A percentile compares a stretch with the other conserved stretches of the same genome.
These are phyloP conservation scores for Paraglomus brasilianum DNA, from an alignment of 192 early-diverging fungal genomes.

Conservation along the genomic window DNA sequence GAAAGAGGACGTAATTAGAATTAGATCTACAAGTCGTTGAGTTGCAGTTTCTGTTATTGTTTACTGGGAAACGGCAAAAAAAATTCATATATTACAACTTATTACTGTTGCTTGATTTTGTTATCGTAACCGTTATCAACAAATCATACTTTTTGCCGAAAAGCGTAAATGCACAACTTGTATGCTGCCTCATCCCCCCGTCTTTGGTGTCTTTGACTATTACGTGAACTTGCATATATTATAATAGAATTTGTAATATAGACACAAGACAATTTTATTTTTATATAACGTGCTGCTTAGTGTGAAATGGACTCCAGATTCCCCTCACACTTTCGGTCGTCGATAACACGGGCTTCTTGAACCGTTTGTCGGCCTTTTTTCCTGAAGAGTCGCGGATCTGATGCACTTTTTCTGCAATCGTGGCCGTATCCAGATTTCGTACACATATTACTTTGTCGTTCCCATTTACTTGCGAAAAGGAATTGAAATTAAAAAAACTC, in stretches of 20 bases:
- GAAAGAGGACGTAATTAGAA: too few species aligned
- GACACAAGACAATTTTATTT: not conserved
- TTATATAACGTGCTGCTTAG: slow-evolving; percentile 64
- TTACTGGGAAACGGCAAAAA: too few species aligned
- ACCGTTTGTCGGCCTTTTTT: slow-evolving; percentile 51
- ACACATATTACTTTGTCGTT: slow-evolving; percentile 66
- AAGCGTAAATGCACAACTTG: too few species aligned
- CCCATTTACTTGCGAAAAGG: slow-evolving; percentile 48
- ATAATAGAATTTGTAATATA: not conserved
- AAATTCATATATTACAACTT: too few species aligned
- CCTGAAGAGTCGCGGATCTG: slow-evolving; percentile 68
- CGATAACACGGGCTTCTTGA: slow-evolving; percentile 73
- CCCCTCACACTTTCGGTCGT: slow-evolving; percentile 77
- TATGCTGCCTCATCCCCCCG: too few species aligned
- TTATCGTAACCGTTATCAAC: too few species aligned
- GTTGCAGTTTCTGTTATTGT: too few species aligned
- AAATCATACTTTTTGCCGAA: too few species aligned
- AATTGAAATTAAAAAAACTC: not conserved
- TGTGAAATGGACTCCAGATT: slow-evolving; percentile 82
- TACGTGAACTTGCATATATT: too few species aligned
- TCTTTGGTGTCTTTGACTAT: too few species aligned
- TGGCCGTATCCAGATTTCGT: slow-evolving; percentile 55
- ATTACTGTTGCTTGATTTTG: too few species aligned
- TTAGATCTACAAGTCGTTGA: too few species aligned
- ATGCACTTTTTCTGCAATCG: slow-evolving; percentile 62